Percentiles rank a stretch among this genome's conserved stretches.
phyloP scores from a whole-genome alignment of 2,329 filamentous ascomycete genomes.

The Sporothrix mexicana region DNA sequence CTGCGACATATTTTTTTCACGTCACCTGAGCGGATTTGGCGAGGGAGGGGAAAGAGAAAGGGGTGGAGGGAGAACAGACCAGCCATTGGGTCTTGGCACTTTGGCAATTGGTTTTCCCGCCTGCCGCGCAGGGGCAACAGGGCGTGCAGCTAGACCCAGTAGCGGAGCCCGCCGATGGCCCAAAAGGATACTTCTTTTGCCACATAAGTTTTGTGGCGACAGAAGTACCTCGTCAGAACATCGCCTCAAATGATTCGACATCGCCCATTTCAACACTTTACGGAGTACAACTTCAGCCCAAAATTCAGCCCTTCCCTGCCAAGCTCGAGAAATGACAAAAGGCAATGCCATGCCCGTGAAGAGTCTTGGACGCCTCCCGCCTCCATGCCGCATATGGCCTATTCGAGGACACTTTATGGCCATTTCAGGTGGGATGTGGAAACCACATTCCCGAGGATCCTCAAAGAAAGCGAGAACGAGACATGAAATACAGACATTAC shows the following conservation, averaged over 20 bases:
- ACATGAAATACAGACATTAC: neutral
- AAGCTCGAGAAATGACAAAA: neutral
- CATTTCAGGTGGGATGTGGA: constrained; percentile 3
- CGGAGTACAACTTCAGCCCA: too few relatives aligned
- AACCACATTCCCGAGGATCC: neutral
- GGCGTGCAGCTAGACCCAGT: neutral
- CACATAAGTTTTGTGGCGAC: neutral
- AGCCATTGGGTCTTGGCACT: constrained; percentile 30
- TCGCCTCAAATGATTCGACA: neutral
- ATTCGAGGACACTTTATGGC: neutral
- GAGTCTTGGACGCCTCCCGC: neutral
- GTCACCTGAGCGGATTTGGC: constrained; percentile 43
- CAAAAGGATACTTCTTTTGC: neutral
- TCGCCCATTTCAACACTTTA: neutral
- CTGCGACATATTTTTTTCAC: constrained; percentile 36
- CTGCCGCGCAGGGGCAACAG: neutral
- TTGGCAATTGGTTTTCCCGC: neutral
- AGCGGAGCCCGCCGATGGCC: constrained; percentile 1
- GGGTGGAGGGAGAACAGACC: neutral
- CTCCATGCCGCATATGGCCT: neutral
- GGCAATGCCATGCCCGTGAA: neutral
- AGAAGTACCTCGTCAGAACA: neutral
- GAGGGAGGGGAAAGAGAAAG: constrained; percentile 33
- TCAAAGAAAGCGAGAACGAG: constrained; percentile 4
- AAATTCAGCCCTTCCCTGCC: neutral